Base-by-base conservation (phyloP, 805 yeast species). In the Schwanniomyces sp. region DNA sequence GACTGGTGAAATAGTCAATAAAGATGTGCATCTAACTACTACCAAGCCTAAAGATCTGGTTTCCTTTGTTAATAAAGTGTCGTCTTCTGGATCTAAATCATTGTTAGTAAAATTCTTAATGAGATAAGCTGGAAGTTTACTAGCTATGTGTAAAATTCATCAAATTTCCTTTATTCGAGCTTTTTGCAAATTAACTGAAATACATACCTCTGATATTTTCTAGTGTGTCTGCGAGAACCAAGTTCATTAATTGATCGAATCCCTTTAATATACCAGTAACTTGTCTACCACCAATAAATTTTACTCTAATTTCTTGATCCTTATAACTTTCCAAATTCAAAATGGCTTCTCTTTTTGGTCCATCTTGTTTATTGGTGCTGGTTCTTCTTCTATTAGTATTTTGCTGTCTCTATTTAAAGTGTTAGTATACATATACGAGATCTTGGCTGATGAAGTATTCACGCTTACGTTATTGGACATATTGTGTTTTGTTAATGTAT, bases 301-400 rank as follows among this genome's bases (percentile, higher is more conserved):
- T 85, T 45, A 91, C 92, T 57, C 85, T 78, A 36, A 92, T 82
- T 54, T 76, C 66, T 55, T 85, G 76, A 62, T 89, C 95, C 57
- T 81, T 81, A 63, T 87, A 88, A 60, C 82, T 86, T 52, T 84
- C 80, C 50, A 94, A 74, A 64, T 91, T 91, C 47, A 90, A 74
- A 50, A 91, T 88, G 18, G 96, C 95, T 52, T 91, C 97, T 67
- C 90, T 86, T 72, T 87, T 88, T 32, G 97, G 98, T 11, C 90
- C 83, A 55, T 85, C 90, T 42, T 61, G 73, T 46, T 67, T 68
- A 34, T 30, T 18, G 7, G 34, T 43, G 29, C 51, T 52, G 14
- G 45, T 39, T 43, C 50, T 47, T 50, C 57, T 53, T 44, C 51
- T 51, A 18, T 48, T 51, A 43, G 48, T 44, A 25, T 46, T 52